phyloP scores from a whole-genome alignment of 305 asterid species.

The Solanum hybrid region DNA sequence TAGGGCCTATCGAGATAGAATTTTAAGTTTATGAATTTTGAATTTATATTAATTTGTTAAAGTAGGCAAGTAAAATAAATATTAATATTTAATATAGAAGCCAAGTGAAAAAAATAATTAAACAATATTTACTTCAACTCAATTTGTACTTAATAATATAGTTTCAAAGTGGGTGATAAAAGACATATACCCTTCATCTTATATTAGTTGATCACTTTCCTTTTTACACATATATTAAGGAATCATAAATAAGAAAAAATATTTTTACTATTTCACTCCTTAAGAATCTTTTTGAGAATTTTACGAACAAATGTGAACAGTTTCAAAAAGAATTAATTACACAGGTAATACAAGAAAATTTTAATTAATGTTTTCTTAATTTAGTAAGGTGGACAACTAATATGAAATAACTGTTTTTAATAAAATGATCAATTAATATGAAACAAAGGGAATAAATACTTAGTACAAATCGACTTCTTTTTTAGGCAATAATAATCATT shows the following conservation, averaged over 20 bases:
- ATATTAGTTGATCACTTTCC: background rate
- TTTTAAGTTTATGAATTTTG: no score
- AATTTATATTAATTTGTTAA: background rate
- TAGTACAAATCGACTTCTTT: background rate
- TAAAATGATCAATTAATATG: background rate
- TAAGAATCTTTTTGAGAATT: no score
- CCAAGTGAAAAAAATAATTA: background rate
- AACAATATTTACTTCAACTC: no score
- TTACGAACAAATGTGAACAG: background rate
- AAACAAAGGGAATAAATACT: no score
- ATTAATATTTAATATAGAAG: background rate
- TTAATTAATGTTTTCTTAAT: accelerated
- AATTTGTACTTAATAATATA: background rate
- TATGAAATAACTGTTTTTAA: accelerated
- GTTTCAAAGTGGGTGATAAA: background rate
- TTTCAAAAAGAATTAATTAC: background rate
- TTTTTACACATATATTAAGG: accelerated
- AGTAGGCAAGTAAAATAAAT: background rate
- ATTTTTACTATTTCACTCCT: accelerated
- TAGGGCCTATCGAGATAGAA: background rate
- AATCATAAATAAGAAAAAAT: no score
- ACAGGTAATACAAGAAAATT: accelerated
- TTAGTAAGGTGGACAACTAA: background rate
- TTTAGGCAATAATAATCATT: background rate
- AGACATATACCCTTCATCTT: no score